Base-by-base conservation (phyloP, 2,329 filamentous ascomycete genomes). In the Pseudogymnoascus sp. region DNA sequence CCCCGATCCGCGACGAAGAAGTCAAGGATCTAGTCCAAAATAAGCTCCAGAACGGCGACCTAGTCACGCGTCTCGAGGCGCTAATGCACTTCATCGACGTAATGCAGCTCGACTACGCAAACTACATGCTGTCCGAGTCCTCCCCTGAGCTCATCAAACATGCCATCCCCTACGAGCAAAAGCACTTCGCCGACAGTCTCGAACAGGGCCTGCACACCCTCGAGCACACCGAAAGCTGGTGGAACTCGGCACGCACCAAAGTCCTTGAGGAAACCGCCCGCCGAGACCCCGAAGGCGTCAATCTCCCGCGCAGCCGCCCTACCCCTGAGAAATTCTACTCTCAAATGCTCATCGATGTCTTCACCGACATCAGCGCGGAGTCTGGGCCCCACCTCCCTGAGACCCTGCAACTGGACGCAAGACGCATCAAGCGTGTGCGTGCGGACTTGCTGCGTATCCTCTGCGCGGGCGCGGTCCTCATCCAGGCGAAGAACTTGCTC, bases 401-500 rank as follows among this genome's bases (percentile, higher is more conserved):
- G 71, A 92, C 90, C 64, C 81, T 94, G 19, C 79, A 79, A 12
- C 81, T 93, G 1, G 90, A 94, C 68, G 72, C 79, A 41, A 82
- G 80, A 61, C 87, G 90, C 14, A 82, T 91, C 42, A 74, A 76
- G 2, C 79, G 80, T 22, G 80, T 85, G 58, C 82, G 85, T 7
- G 73, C 76, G 25, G 79, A 85, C 63, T 79, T 85, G 0, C 75
- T 87, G 52, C 82, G 85, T 49, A 87, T 93, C 68, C 83, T 90
- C 22, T 89, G 88, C 1, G 83, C 88, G 3, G 89, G 88, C 1
- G 87, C 89, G 0, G 87, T 93, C 58, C 77, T 92, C 28, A 77
- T 93, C 12, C 91, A 91, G 60, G 88, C 87, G 73, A 94, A 94
- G 77, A 93, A 92, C 68, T 79, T 93, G 6, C 81, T 94, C 33